Base-by-base conservation (phyloP, 1,284 basidiomycete species). In the Boletus sp. region DNA sequence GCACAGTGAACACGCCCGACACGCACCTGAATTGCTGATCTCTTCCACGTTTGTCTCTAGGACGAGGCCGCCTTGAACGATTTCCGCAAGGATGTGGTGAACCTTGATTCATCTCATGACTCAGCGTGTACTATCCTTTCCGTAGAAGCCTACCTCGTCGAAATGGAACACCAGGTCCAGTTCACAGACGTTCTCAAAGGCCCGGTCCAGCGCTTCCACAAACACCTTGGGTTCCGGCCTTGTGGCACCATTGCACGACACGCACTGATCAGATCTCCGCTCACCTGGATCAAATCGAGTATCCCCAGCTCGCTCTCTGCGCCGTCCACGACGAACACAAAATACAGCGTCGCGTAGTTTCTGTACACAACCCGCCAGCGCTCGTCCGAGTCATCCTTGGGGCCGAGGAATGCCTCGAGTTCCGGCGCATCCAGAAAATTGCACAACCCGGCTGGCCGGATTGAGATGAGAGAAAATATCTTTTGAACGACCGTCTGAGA, bases 171-270 rank as follows among this genome's bases (percentile, higher is more conserved):
- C 96, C 29, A 99, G 81, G 73, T 99, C 97, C 47, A 99, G 81
- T 76, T 99, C 97, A 78, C 97, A 99, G 0, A 99, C 97, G 68
- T 98, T 98, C 78, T 98, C 95, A 70, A 99, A 99, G 27, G 93
- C 89, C 47, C 94, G 82, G 73, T 99, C 97, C 31, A 99, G 80
- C 1, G 92, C 90, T 77, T 99, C 97, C 49, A 99, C 97, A 70
- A 99, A 95, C 13, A 99, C 96, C 94, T 85, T 58, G 51, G 16
- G 41, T 55, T 51, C 46, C 41, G 13, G 29, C 43, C 29, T 43
- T 37, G 47, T 42, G 37, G 31, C 18, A 58, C 42, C 31, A n/a
- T 57, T 33, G 41, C 33, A 51, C 16, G 46, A 50, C 12, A 31
- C 35, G n/a, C 22, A 39, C 49, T 13, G 33, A 37, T 39, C 22